Evolutionary conservation across 306 rosid genomes (phyloP).

Genomic region (Malus sieversii): DNA sequence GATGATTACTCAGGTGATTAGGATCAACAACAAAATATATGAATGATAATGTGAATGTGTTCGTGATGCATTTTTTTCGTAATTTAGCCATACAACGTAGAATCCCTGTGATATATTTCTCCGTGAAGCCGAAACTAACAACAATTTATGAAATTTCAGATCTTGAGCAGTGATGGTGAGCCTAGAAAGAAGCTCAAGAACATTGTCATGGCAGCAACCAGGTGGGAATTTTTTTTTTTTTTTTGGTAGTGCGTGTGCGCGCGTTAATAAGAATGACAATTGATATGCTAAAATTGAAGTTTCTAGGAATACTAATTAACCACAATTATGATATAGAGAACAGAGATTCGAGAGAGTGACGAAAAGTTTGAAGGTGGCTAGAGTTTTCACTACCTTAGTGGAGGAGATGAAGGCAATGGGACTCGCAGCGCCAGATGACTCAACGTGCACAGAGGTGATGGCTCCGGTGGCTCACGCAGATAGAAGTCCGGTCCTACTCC

Average conservation of each 20-base stretch:
- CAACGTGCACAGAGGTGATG: slow-evolving; percentile 93
- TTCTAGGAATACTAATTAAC: background rate
- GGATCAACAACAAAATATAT: background rate
- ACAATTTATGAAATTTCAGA: slow-evolving; percentile 35
- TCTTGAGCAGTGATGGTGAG: slow-evolving; percentile 64
- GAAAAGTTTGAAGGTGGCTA: slow-evolving; percentile 89
- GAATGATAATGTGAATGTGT: background rate
- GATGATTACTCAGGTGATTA: slow-evolving; percentile 72
- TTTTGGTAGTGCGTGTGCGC: background rate
- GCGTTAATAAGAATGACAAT: background rate
- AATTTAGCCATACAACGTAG: background rate
- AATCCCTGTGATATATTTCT: background rate
- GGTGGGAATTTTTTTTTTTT: slow-evolving; percentile 22
- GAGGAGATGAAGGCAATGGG: slow-evolving; percentile 99
- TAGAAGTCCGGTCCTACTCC: slow-evolving; percentile 87
- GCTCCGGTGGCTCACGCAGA: slow-evolving; percentile 91
- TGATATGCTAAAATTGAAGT: background rate
- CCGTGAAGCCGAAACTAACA: background rate
- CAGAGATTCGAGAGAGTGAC: slow-evolving; percentile 90
- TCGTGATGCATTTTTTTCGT: background rate
- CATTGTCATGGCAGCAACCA: slow-evolving; percentile 90
- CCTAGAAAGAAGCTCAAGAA: slow-evolving; percentile 71
- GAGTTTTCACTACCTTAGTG: slow-evolving; percentile 77
- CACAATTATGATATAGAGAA: slow-evolving; percentile 37
- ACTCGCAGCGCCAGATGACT: slow-evolving; percentile 54